These are phyloP conservation scores for Skeletonema marinoi DNA, from an alignment of 108 stramenopile species.

Conservation along the genomic window DNA sequence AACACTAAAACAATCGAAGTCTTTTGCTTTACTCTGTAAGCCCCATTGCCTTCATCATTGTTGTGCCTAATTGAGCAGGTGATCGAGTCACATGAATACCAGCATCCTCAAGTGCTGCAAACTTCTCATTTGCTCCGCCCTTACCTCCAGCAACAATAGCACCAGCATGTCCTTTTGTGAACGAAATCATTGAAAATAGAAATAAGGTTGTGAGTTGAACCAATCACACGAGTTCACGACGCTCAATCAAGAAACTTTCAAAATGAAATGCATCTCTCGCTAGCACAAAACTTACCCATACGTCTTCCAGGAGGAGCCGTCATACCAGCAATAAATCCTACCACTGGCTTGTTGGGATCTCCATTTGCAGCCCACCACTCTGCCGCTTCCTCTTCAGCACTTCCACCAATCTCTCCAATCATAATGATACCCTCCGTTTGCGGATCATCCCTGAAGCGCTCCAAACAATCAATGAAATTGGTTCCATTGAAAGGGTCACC, in stretches of 20 bases:
- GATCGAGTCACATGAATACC: slow-evolving; percentile 93
- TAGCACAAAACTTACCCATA: slow-evolving; percentile 69
- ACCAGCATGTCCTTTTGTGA: slow-evolving; percentile 89
- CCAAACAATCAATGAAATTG: slow-evolving; percentile 98
- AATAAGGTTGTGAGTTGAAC: background rate
- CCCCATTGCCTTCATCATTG: slow-evolving; percentile 96
- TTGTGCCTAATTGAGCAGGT: slow-evolving; percentile 93
- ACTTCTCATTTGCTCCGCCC: slow-evolving; percentile 96
- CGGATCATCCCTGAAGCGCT: slow-evolving; percentile 97
- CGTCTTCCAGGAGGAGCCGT: slow-evolving; percentile 99
- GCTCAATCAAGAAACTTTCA: background rate
- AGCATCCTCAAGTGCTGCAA: slow-evolving; percentile 92
- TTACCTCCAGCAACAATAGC: slow-evolving; percentile 98
- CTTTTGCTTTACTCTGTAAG: slow-evolving; percentile 12
- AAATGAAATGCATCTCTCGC: too few species aligned
- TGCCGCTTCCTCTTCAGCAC: slow-evolving; percentile 97
- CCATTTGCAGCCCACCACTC: slow-evolving; percentile 97
- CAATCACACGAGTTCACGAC: background rate
- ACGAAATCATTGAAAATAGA: background rate
- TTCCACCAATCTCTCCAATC: slow-evolving; percentile 99
- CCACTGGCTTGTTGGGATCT: slow-evolving; percentile 98
- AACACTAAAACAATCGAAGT: background rate
- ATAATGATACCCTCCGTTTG: slow-evolving; percentile 98
- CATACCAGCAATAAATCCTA: slow-evolving; percentile 98
- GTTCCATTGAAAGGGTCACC: slow-evolving; percentile 99